A percentile compares a stretch with the other conserved stretches of the same genome.
These are phyloP conservation scores for Sporodiniella umbellata DNA, from an alignment of 371 early-diverging fungal genomes.

Conservation along the genomic window DNA sequence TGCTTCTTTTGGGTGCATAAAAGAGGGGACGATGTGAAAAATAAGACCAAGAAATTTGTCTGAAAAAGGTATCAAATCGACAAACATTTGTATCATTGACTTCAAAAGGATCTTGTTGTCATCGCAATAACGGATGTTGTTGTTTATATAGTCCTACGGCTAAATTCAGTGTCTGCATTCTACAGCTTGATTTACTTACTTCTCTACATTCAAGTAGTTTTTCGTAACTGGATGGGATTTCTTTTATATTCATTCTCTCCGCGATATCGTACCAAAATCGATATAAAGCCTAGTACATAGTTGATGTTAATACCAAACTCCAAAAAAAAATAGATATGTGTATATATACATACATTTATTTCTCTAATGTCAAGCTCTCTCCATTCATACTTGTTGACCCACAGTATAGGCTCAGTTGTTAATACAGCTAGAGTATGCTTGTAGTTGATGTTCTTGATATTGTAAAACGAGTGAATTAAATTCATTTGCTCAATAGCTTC, in stretches of 20 bases:
- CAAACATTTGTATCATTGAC: constrained; percentile 2
- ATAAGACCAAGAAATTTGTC: constrained; percentile 1
- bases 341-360: constrained; percentile 13
- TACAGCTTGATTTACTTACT: constrained; percentile 1
- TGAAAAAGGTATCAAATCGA: constrained; percentile 2
- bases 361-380: constrained; percentile 24
- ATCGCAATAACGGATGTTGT: constrained; percentile 3
- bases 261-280: constrained; percentile 35
- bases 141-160: constrained; percentile 6
- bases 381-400: constrained; percentile 43
- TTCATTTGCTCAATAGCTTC: constrained; percentile 37
- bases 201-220: constrained; percentile 26
- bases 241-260: constrained; percentile 32
- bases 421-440: constrained; percentile 40
- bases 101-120: constrained; percentile 14
- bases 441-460: constrained; percentile 42
- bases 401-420: constrained; percentile 29
- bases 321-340: too few relatives aligned
- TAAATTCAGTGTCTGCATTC: background rate
- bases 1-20: constrained; percentile 1
- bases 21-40: constrained; percentile 1
- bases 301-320: too few relatives aligned
- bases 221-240: constrained; percentile 37
- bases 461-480: constrained; percentile 43
- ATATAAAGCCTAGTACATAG: constrained; percentile 24